These are phyloP conservation scores for Chrysochromulina tobinii DNA, from an alignment of 78 protist genomes.

Conservation along the genomic window DNA sequence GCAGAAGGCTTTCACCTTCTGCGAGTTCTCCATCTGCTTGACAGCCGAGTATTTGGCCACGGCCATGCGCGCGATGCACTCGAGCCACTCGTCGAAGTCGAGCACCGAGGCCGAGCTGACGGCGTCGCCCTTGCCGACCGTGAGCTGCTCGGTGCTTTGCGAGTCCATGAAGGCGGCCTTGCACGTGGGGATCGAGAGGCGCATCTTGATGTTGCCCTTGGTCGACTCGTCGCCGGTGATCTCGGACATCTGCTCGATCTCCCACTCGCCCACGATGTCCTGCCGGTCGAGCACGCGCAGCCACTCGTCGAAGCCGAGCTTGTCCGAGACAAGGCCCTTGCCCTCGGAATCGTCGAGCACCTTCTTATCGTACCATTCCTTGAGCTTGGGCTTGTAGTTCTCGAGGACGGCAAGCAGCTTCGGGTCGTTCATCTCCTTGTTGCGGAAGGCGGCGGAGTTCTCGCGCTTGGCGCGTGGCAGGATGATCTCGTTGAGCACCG, in stretches of 20 bases:
- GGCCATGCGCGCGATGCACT: neutral
- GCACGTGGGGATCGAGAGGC: neutral
- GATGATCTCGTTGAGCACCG: neutral
- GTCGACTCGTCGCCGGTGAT: too few species aligned
- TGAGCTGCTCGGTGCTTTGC: neutral
- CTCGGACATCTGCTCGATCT: too few species aligned
- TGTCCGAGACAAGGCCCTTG: neutral
- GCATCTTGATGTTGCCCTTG: neutral
- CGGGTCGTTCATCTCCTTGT: neutral
- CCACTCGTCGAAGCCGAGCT: neutral
- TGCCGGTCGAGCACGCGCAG: neutral
- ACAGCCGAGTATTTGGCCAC: neutral
- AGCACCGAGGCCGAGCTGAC: neutral
- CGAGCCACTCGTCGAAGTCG: neutral
- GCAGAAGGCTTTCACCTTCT: neutral
- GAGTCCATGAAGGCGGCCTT: neutral
- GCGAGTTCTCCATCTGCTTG: neutral
- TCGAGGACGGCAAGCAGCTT: neutral
- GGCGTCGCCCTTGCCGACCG: neutral
- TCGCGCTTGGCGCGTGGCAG: neutral
- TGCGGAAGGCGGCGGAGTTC: neutral
- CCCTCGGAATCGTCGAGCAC: neutral
- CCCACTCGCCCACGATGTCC: too few species aligned
- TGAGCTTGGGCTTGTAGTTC: neutral
- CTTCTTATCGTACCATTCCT: neutral